Evolutionary conservation across 2,329 filamentous ascomycete species (phyloP), one percentile per base, ranked within the genome.

Genomic region (Fusarium chlamydosporum): DNA sequence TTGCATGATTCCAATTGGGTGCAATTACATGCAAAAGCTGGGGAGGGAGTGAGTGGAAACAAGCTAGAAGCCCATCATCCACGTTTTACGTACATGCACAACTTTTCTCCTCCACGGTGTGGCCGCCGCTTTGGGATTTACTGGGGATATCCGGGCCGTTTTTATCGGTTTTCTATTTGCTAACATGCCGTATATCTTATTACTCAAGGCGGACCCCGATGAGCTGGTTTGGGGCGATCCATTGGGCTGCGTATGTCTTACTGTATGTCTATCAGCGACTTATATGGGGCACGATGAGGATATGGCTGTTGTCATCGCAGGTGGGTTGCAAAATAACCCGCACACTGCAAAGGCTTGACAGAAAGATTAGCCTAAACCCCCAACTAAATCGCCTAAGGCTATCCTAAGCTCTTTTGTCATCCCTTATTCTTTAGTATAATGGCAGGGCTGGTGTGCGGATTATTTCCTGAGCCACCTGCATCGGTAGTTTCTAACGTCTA

Each of bases 31-130:
- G 23, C 23, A 47, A 68, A 70, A 59, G 67, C 58, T 68, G 67
- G 64, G 64, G 53, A 41, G 23, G 35, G 34, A 41, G 23, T 26
- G n/a, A 42, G 45, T 45, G 59, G 61, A 58, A 64, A 46, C 40
- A 11, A 60, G 46, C 57, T 47, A 72, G 63, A 72, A 70, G 61
- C 33, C 42, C 56, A 57, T 65, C 51, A 72, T 72, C 47, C 47
- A 51, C 40, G 47, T 29, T 70, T 73, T 72, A 73, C 71, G 67
- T 73, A 73, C 69, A 55, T 47, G 23, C 23, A 23, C 23, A 23
- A 23, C 23, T 23, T 23, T 40, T 51, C n/a, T 66, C 53, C 45
- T 31, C 43, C 43, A 65, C 68, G 65, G 65, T 51, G 53, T 64
- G 60, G 45, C 57, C 65, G 53, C 67, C 46, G 46, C 65, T 57